Conservation (phyloP, 257 asterid species). For the Nicotiana noctiflora region DNA sequence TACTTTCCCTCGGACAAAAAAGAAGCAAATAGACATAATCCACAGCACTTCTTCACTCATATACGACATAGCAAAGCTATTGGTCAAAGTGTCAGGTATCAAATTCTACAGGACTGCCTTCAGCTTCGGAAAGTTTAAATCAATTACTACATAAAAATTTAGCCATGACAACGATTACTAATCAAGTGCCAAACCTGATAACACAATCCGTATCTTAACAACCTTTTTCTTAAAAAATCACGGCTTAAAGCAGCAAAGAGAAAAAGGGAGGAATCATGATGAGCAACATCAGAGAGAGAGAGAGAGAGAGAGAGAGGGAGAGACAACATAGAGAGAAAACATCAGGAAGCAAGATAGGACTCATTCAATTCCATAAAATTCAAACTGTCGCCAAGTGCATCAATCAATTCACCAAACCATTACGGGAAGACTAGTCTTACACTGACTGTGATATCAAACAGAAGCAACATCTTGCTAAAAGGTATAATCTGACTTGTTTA, state of each 20-base stretch:
- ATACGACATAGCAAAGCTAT: neutral
- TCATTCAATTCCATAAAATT: neutral
- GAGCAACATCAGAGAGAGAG: neutral
- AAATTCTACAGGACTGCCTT: neutral
- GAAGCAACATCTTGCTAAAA: neutral
- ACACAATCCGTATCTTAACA: neutral
- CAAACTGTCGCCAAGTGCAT: neutral
- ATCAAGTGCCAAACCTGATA: neutral
- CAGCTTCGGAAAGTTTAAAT: neutral
- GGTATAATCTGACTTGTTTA: slow-evolving; percentile 11
- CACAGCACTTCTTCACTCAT: neutral
- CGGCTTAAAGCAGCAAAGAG: neutral
- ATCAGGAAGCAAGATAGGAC: neutral
- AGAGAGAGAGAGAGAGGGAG: neutral
- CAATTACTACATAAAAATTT: neutral
- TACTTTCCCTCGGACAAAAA: neutral
- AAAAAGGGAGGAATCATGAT: neutral
- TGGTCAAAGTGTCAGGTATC: neutral
- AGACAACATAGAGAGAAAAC: neutral
- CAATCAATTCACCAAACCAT: slow-evolving; percentile 6
- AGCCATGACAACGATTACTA: neutral
- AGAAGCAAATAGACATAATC: neutral
- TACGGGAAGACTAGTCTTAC: neutral
- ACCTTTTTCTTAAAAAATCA: neutral
- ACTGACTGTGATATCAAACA: neutral